These are phyloP conservation scores for Penicillium sp. DNA, from an alignment of 2,329 filamentous ascomycete genomes.

Conservation along the genomic window DNA sequence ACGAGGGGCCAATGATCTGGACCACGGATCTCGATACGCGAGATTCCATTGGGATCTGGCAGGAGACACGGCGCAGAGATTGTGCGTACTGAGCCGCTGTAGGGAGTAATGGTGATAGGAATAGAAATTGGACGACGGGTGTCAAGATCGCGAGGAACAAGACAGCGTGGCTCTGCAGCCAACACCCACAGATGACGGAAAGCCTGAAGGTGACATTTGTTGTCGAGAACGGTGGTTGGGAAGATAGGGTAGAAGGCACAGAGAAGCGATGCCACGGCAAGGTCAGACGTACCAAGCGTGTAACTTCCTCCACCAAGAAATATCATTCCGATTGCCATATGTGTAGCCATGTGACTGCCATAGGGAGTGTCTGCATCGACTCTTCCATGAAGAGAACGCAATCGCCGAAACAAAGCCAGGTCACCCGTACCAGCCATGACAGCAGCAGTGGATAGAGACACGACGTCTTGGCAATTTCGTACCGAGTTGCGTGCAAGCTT, in stretches of 20 bases:
- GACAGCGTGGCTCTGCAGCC: constrained; percentile 79
- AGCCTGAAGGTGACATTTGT: constrained; percentile 88
- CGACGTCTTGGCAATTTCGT: constrained; percentile 82
- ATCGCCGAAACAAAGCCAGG: constrained; percentile 71
- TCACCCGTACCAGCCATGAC: constrained; percentile 98
- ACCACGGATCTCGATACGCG: constrained; percentile 35
- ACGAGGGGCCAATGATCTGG: constrained; percentile 75
- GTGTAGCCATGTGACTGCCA: constrained; percentile 85
- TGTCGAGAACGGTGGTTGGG: constrained; percentile 82
- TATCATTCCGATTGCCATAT: constrained; percentile 82
- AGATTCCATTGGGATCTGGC: constrained; percentile 39
- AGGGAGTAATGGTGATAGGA: constrained; percentile 61
- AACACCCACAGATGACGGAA: constrained; percentile 97
- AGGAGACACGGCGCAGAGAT: constrained; percentile 54
- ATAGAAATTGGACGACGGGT: constrained; percentile 73
- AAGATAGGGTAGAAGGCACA: constrained; percentile 93
- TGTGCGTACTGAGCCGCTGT: constrained; percentile 30
- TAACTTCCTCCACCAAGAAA: constrained; percentile 90
- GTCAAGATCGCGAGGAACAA: constrained; percentile 80
- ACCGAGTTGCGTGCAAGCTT: constrained; percentile 76
- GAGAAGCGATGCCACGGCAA: constrained; percentile 78
- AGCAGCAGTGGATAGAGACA: constrained; percentile 73
- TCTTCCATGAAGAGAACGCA: constrained; percentile 82
- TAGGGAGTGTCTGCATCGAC: constrained; percentile 80
- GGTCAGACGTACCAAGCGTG: constrained; percentile 81